Evolutionary conservation across 352 stramenopile species (phyloP).

Genomic region (Pythium rhizo-oryzae): DNA sequence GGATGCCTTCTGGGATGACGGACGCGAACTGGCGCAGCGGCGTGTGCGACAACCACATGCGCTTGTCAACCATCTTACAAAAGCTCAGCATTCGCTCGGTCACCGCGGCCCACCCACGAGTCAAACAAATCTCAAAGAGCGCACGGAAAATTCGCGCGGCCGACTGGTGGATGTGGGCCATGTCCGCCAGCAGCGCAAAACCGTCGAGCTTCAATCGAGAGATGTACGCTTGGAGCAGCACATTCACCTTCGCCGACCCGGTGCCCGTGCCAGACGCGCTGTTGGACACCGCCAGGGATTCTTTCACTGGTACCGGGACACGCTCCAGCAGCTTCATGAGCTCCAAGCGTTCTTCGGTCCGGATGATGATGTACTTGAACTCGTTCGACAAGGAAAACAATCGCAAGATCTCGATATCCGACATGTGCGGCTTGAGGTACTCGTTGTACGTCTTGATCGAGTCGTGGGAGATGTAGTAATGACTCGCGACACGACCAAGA

Average conservation of each 20-base stretch:
- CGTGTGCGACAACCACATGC: slow-evolving; percentile 98
- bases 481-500: slow-evolving; percentile 96
- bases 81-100: slow-evolving; percentile 96
- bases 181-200: slow-evolving; percentile 98
- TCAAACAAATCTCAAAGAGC: slow-evolving; percentile 99
- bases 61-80: slow-evolving; percentile 99
- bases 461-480: slow-evolving; percentile 99
- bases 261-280: slow-evolving; percentile 47
- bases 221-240: slow-evolving; percentile 99
- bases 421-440: slow-evolving; percentile 99
- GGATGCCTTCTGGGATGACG: slow-evolving; percentile 94
- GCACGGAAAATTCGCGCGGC: slow-evolving; percentile 98
- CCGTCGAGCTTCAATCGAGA: slow-evolving; percentile 97
- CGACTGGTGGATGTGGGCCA: slow-evolving; percentile 99
- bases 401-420: slow-evolving; percentile 99
- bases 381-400: slow-evolving; percentile 99
- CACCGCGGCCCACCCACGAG: slow-evolving; percentile 94
- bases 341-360: slow-evolving; percentile 99
- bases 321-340: slow-evolving; percentile 96
- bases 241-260: slow-evolving; percentile 98
- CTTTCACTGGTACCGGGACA: slow-evolving; percentile 99
- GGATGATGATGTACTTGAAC: slow-evolving; percentile 99
- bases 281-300: slow-evolving; percentile 71
- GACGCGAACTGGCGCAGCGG: slow-evolving; percentile 97
- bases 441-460: slow-evolving; percentile 99